phyloP scores from a whole-genome alignment of 2,329 filamentous ascomycete species.

The Apiospora rasikravindrae region DNA sequence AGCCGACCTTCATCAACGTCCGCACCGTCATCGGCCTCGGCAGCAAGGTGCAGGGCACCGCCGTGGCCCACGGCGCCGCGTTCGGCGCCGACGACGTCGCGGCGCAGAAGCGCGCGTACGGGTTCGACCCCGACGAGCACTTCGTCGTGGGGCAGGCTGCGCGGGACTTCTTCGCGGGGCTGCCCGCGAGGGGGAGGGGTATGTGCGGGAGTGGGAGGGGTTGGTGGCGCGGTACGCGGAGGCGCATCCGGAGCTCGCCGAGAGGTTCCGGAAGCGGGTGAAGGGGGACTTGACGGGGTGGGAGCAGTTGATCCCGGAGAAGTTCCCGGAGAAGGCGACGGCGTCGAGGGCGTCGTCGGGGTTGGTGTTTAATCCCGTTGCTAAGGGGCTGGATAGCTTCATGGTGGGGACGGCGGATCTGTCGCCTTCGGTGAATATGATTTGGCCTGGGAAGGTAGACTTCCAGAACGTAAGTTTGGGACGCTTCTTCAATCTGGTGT shows the following conservation, averaged over 20 bases:
- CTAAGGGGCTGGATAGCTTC: slow-evolving; percentile 45
- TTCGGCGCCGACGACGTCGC: slow-evolving; percentile 58
- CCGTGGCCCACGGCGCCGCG: slow-evolving; percentile 62
- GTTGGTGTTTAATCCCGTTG: slow-evolving; percentile 54
- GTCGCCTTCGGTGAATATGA: slow-evolving; percentile 54
- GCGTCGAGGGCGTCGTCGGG: slow-evolving; percentile 54
- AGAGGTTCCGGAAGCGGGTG: slow-evolving; percentile 53
- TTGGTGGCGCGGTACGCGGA: slow-evolving; percentile 47
- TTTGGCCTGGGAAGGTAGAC: slow-evolving; percentile 54
- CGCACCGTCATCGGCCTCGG: slow-evolving; percentile 61
- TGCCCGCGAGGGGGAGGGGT: slow-evolving; percentile 47
- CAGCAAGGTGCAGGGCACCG: slow-evolving; percentile 51
- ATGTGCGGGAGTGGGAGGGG: slow-evolving; percentile 54
- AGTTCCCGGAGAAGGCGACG: slow-evolving; percentile 54
- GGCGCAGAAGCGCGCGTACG: slow-evolving; percentile 57
- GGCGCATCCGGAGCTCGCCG: slow-evolving; percentile 32
- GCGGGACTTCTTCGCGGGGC: slow-evolving; percentile 57
- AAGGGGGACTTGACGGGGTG: slow-evolving; percentile 54
- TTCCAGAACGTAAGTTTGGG: slow-evolving; percentile 51
- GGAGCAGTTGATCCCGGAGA: slow-evolving; percentile 53
- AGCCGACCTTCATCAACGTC: slow-evolving; percentile 63
- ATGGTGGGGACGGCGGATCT: slow-evolving; percentile 55
- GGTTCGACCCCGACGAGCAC: slow-evolving; percentile 53
- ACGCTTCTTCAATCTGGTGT: not conserved
- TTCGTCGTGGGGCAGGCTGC: slow-evolving; percentile 53